Evolutionary conservation across 2,329 filamentous ascomycete species (phyloP).

Genomic region (Colletotrichum horii): DNA sequence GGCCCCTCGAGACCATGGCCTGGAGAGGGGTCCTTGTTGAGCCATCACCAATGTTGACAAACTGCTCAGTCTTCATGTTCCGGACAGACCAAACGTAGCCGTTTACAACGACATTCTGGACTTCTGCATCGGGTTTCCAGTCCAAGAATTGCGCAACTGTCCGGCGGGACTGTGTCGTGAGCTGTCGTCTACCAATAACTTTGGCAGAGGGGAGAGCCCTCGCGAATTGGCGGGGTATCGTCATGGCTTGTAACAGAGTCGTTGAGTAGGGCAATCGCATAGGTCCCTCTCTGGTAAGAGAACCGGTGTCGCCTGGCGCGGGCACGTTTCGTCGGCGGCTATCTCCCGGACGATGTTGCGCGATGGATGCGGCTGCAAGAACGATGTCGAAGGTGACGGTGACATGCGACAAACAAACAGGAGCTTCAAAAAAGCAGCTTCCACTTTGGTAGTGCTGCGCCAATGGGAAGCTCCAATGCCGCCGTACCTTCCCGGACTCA

Average conservation of each 20-base stretch:
- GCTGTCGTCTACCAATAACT: slow-evolving; percentile 25
- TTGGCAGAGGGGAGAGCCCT: neutral
- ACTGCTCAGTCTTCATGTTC: slow-evolving; percentile 83
- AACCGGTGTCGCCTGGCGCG: neutral
- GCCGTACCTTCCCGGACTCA: neutral
- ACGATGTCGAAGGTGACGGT: neutral
- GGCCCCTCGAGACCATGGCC: slow-evolving; percentile 75
- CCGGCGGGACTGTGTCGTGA: slow-evolving; percentile 41
- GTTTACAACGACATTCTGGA: slow-evolving; percentile 65
- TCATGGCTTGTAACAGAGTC: neutral
- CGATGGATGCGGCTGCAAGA: neutral
- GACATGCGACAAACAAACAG: neutral
- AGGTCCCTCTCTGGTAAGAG: neutral
- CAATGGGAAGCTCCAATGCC: slow-evolving; percentile 10
- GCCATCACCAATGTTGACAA: slow-evolving; percentile 87
- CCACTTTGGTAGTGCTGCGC: neutral
- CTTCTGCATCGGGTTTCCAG: slow-evolving; percentile 49
- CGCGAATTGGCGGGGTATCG: neutral
- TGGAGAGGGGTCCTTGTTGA: slow-evolving; percentile 82
- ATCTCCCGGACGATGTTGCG: too few species aligned
- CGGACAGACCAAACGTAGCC: slow-evolving; percentile 86
- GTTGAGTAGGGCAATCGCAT: neutral
- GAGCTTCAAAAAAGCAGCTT: neutral
- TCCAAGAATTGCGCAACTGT: slow-evolving; percentile 63
- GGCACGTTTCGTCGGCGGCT: neutral